These are phyloP conservation scores for Gossypium trilobum DNA, from an alignment of 441 rosid species.

Conservation along the genomic window DNA sequence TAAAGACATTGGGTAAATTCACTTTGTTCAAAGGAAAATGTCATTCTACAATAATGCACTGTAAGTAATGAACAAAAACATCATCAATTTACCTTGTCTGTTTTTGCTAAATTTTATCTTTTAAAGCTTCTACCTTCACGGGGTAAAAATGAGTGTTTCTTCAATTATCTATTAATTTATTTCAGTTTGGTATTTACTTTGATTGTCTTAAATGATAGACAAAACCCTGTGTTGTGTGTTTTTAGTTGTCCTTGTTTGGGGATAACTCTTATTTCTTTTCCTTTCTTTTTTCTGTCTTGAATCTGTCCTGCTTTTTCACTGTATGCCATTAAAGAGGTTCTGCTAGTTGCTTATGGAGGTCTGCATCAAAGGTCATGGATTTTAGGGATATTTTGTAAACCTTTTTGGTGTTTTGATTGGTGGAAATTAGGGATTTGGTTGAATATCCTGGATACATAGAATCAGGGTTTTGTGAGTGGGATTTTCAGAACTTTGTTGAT, in stretches of 20 bases:
- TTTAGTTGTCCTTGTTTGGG: not conserved
- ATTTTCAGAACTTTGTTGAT: not conserved
- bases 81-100: not conserved
- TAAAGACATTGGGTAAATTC: constrained; percentile 10
- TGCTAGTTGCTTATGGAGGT: not conserved
- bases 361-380: not conserved
- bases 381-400: constrained; percentile 12
- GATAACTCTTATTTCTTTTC: constrained; percentile 15
- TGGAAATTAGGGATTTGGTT: constrained; percentile 12
- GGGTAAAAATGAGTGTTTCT: not conserved
- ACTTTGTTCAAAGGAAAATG: constrained; percentile 9
- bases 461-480: not conserved
- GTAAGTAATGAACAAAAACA: not conserved
- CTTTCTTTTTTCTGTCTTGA: constrained; percentile 9
- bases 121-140: not conserved
- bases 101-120: not conserved
- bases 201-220: no score
- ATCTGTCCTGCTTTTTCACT: constrained; percentile 3
- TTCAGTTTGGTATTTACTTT: not conserved
- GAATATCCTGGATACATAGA: constrained; percentile 13
- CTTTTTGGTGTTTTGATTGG: constrained; percentile 4
- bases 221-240: not conserved
- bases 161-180: not conserved
- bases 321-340: not conserved
- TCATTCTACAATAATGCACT: not conserved